These are phyloP conservation scores for Chaetomium tenue DNA, from an alignment of 495 filamentous ascomycete species.

Conservation along the genomic window DNA sequence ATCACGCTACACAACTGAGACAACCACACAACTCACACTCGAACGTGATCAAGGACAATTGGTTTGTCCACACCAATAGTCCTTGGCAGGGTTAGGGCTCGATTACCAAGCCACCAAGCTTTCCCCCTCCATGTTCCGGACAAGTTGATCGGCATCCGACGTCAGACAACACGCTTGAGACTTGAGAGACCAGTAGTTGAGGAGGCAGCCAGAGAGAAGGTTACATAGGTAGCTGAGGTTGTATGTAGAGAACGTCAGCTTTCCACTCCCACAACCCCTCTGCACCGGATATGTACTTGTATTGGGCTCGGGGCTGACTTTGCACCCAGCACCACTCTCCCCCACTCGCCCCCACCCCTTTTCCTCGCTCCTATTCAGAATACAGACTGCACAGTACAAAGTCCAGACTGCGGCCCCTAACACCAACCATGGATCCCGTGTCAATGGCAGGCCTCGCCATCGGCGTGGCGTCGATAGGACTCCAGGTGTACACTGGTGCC, in stretches of 20 bases:
- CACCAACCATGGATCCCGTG: slow-evolving; percentile 41
- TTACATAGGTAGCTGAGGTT: neutral
- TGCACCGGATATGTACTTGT: neutral
- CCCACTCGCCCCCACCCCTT: neutral
- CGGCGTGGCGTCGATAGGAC: slow-evolving; percentile 41
- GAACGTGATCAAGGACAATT: neutral
- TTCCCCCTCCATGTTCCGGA: neutral
- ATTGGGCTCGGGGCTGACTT: neutral
- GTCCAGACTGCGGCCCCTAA: neutral
- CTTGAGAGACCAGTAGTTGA: neutral
- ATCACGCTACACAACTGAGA: no score
- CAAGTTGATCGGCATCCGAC: neutral
- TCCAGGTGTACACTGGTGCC: slow-evolving; percentile 45
- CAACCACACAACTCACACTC: no score
- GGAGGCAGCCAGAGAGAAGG: neutral
- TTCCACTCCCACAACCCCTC: neutral
- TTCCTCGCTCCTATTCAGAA: neutral
- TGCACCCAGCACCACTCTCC: neutral
- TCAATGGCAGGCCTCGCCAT: slow-evolving; percentile 42
- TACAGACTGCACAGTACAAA: no score
- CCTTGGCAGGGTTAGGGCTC: neutral
- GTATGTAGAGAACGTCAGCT: neutral
- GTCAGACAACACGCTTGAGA: neutral
- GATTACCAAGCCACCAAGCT: neutral
- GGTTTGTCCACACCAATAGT: neutral